Base-by-base conservation (phyloP, 257 asterid species). In the Gardenia jasminoides region DNA sequence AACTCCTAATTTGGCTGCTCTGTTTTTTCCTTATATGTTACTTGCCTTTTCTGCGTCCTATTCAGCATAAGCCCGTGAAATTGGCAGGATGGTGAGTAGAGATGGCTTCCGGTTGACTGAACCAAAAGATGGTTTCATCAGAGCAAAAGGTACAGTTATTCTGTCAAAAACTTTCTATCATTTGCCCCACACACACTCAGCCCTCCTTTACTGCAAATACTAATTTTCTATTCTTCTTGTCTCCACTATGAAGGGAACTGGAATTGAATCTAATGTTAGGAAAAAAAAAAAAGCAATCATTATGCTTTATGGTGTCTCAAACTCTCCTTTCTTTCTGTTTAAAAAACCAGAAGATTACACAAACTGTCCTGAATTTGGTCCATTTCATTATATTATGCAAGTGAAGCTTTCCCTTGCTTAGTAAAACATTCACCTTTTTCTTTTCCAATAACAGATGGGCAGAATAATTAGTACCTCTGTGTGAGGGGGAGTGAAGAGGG, bases 121-220 rank as follows among this genome's bases (percentile, higher is more conserved):
- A 84, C 84, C 79, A 54, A 72, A 81, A 80, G 81, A 74, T 74
- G 83, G 70, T 76, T 64, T 48, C 73, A 78, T 80, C 66, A 70
- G 72, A 78, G 76, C 75, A 83, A 48, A 62, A 77, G 54, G 82
- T 71, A 72, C 77, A 81, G 36, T 81, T 88, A 80, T 82, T 79
- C 86, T 76, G 62, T 70, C 74, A 41, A 33, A 54, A 47, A 77
- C 75, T 67, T 67, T 67, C 54, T 28, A n/a, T 50, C 13, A 79
- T 81, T 79, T 84, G 78, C 47, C 56, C 72, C 79, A 72, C 83
- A 68, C 76, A 69, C 79, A 69, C 82, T 73, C 30, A 41, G 82
- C 80, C 89, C 69, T 81, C 39, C 87, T 84, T 88, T 84, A n/a
- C 86, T 83, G 86, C 88, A 54, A 80, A 70, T 75, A n/a, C n/a